Percentiles rank a stretch among this genome's conserved stretches.
phyloP scores from a whole-genome alignment of 2,329 filamentous ascomycete species.

The Waltergamsia citrina region DNA sequence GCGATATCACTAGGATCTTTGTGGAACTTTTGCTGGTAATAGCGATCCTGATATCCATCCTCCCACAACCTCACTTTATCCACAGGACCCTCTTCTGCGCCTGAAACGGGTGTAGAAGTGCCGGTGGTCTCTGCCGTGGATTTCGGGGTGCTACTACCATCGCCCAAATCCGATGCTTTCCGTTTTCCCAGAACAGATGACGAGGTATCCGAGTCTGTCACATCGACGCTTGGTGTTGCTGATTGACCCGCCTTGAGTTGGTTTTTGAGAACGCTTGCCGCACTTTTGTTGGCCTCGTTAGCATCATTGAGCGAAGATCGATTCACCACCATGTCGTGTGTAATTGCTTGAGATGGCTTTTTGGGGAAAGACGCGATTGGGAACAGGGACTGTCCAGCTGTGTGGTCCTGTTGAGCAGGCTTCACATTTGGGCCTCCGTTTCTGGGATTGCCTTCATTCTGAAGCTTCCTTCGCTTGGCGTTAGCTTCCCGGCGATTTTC shows the following conservation, averaged over 20 bases:
- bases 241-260: constrained; percentile 48
- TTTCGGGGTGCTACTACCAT: constrained; percentile 46
- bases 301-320: constrained; percentile 55
- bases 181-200: constrained; percentile 59
- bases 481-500: constrained; percentile 78
- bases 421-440: constrained; percentile 12
- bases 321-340: constrained; percentile 83
- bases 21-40: constrained; percentile 95
- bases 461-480: constrained; percentile 67
- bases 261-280: constrained; percentile 79
- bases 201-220: constrained; percentile 22
- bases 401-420: constrained; percentile 23
- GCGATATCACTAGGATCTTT: constrained; percentile 71
- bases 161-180: constrained; percentile 63
- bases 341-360: constrained; percentile 50
- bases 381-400: constrained; percentile 19
- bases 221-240: constrained; percentile 8
- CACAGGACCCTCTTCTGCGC: constrained; percentile 52
- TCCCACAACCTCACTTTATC: constrained; percentile 93
- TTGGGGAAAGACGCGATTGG: constrained; percentile 41
- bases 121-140: constrained; percentile 40
- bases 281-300: constrained; percentile 85
- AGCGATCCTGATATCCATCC: constrained; percentile 86
- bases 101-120: constrained; percentile 34
- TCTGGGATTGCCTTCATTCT: constrained; percentile 40